These are phyloP conservation scores for Nemania serpens DNA, from an alignment of 2,329 filamentous ascomycete genomes.

Conservation along the genomic window DNA sequence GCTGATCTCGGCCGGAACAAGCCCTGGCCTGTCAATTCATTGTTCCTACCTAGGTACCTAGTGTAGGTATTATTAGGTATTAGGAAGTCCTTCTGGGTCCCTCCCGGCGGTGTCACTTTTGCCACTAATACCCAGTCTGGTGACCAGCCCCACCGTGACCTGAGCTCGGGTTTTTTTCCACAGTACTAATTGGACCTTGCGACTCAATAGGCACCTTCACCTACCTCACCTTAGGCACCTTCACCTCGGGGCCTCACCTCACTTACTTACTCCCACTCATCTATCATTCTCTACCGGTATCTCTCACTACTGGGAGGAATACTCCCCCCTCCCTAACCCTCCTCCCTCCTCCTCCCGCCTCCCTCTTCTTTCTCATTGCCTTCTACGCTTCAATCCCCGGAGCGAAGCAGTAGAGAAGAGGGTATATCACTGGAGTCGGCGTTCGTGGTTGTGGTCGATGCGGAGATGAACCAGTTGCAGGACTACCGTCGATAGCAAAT, in stretches of 20 bases:
- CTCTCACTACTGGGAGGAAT: conserved; percentile 20
- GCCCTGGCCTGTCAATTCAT: conserved; percentile 32
- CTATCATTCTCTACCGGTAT: background rate
- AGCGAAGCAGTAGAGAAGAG: conserved; percentile 20
- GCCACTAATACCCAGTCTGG: conserved; percentile 35
- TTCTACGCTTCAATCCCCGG: conserved; percentile 20
- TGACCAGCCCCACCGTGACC: conserved; percentile 32
- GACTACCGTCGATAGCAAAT: conserved; percentile 35
- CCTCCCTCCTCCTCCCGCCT: no score
- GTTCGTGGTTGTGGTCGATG: conserved; percentile 20
- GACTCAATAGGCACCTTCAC: no score
- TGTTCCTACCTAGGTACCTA: conserved; percentile 9
- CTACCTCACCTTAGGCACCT: background rate
- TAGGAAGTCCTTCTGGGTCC: conserved; percentile 26
- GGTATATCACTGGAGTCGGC: conserved; percentile 6
- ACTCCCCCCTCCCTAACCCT: conserved; percentile 8
- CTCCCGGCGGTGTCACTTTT: conserved; percentile 32
- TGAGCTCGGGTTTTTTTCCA: conserved; percentile 24
- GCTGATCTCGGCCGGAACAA: conserved; percentile 34
- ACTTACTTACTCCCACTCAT: conserved; percentile 12
- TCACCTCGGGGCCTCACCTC: conserved; percentile 2
- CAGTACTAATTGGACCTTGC: conserved; percentile 29
- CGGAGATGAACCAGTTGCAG: conserved; percentile 39
- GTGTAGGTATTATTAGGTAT: conserved; percentile 19
- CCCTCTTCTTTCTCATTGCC: background rate